Evolutionary conservation across 23 red algal genomes (phyloP).

Genomic region (Pyropia haitanensis): DNA sequence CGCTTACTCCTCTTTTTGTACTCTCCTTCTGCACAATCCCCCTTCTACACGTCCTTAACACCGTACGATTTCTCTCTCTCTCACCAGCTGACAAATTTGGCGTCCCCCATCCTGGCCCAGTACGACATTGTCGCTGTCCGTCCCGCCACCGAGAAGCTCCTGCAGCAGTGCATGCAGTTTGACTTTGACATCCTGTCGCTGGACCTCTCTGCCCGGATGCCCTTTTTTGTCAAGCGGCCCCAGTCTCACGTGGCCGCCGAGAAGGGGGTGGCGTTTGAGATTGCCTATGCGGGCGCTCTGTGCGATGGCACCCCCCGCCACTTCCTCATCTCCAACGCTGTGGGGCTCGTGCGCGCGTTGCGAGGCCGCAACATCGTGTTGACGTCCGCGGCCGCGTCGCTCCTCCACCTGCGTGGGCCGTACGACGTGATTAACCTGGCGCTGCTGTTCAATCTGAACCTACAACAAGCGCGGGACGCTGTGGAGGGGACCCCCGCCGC

Average conservation of each 20-base stretch:
- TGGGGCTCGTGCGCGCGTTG: conserved; percentile 6
- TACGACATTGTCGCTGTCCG: conserved; percentile 65
- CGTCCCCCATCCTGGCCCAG: conserved; percentile 20
- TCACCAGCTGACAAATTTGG: conserved; percentile 26
- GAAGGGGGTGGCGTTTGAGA: conserved; percentile 62
- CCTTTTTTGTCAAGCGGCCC: conserved; percentile 42
- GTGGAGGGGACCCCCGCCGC: conserved; percentile 16
- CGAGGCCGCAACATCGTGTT: conserved; percentile 26
- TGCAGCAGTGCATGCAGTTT: conserved; percentile 63
- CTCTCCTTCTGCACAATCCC: too few relatives aligned
- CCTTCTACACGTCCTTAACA: too few relatives aligned
- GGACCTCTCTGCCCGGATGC: conserved; percentile 12
- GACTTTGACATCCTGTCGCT: conserved; percentile 72
- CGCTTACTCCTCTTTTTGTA: too few relatives aligned
- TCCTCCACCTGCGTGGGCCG: conserved; percentile 38
- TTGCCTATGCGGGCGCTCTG: conserved; percentile 28
- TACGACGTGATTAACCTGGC: conserved; percentile 59
- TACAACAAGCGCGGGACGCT: conserved; percentile 20
- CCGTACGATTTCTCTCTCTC: too few relatives aligned
- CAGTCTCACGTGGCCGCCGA: conserved; percentile 58
- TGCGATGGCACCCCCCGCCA: conserved; percentile 12
- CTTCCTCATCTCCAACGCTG: conserved; percentile 24
- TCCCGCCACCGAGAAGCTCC: conserved; percentile 54
- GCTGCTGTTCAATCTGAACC: conserved; percentile 35
- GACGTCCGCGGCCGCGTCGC: conserved; percentile 30